Evolutionary conservation across 306 rosid species (phyloP).

Genomic region (Arachis hypogaea): DNA sequence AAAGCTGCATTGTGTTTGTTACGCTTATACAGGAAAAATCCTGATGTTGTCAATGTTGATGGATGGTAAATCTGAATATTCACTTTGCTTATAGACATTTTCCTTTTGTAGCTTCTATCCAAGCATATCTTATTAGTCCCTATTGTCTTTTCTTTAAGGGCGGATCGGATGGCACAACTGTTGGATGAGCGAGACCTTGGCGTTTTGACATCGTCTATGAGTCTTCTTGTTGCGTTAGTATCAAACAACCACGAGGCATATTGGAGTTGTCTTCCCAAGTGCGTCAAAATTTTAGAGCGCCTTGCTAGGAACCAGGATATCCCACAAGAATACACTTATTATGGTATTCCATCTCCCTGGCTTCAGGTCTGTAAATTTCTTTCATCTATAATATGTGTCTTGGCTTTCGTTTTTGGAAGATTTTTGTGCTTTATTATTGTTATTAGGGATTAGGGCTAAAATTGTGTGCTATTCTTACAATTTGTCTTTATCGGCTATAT

Average conservation of each 20-base stretch:
- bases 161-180: slow-evolving; percentile 99
- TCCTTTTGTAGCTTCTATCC: slow-evolving; percentile 18
- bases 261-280: slow-evolving; percentile 98
- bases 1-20: slow-evolving; percentile 96
- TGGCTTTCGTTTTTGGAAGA: slow-evolving; percentile 6
- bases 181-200: slow-evolving; percentile 99
- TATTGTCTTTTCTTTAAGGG: slow-evolving; percentile 59
- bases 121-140: slow-evolving; percentile 35
- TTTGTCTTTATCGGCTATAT: slow-evolving; percentile 25
- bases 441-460: too few relatives aligned
- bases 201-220: slow-evolving; percentile 96
- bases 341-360: slow-evolving; percentile 99
- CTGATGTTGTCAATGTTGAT: slow-evolving; percentile 97
- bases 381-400: slow-evolving; percentile 20
- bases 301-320: slow-evolving; percentile 98
- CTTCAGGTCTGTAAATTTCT: slow-evolving; percentile 83
- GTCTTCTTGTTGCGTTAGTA: slow-evolving; percentile 96
- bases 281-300: slow-evolving; percentile 90
- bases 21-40: slow-evolving; percentile 96
- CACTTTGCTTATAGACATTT: slow-evolving; percentile 36
- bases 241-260: slow-evolving; percentile 87
- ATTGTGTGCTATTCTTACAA: background rate
- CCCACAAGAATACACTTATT: slow-evolving; percentile 98
- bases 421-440: background rate
- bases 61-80: slow-evolving; percentile 77